Conservation (phyloP, 2,329 filamentous ascomycete species). For the Xylariomycetidae sp. region DNA sequence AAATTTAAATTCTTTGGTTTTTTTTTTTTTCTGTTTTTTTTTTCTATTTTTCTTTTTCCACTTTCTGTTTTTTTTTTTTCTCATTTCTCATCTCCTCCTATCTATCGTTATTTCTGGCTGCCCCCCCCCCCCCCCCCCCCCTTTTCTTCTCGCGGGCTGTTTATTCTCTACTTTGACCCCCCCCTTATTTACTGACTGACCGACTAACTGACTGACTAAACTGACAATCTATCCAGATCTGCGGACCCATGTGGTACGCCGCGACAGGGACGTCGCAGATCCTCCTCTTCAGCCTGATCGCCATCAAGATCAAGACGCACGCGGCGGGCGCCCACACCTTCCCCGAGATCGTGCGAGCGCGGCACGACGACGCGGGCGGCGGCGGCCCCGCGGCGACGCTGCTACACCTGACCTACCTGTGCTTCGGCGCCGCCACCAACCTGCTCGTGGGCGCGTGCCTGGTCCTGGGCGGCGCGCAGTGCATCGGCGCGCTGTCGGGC, state of each 20-base stretch:
- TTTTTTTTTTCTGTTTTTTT: no score
- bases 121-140: no score
- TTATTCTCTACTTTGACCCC: no score
- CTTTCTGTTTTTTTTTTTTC: no score
- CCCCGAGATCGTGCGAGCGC: conserved; percentile 34
- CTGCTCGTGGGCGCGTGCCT: conserved; percentile 35
- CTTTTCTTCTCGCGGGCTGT: no score
- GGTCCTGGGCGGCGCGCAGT: conserved; percentile 33
- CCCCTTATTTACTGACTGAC: no score
- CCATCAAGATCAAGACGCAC: conserved; percentile 36
- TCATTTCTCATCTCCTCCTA: no score
- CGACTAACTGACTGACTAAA: background rate
- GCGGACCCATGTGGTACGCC: conserved; percentile 38
- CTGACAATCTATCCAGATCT: conserved; percentile 22
- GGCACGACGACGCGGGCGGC: conserved; percentile 32
- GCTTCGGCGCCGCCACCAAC: conserved; percentile 35
- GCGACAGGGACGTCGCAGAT: conserved; percentile 36
- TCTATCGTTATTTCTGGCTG: no score
- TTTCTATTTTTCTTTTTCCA: no score
- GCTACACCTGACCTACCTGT: conserved; percentile 35
- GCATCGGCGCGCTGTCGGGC: conserved; percentile 34
- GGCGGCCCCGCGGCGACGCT: no score
- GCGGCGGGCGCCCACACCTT: conserved; percentile 37
- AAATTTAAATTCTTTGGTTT: no score
- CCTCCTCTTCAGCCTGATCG: conserved; percentile 35